Base-by-base conservation (phyloP, 169 alveolate genomes). In the Cyclospora cayetanensis region DNA sequence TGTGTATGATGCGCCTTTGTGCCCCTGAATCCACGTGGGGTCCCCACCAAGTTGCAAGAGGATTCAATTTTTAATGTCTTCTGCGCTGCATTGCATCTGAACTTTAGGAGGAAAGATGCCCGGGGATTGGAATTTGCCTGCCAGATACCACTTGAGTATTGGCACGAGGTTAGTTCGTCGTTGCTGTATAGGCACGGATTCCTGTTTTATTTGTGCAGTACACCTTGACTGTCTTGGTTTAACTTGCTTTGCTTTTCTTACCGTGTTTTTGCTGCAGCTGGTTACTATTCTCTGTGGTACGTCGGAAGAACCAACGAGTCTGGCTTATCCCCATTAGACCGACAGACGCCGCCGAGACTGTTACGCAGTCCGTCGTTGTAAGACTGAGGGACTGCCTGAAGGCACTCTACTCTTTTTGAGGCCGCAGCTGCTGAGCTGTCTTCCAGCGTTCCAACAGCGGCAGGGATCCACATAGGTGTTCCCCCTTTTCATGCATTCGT, bases 51-150 rank as follows among this genome's bases (percentile, higher is more conserved):
- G 25, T 12, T 22, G 20, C 60, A 15, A 12, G 27, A 31, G 27
- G 37, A n/a, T 60, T 60, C 3, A 9, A 0, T 15, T 60, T 60
- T 1, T 60, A 0, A 0, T 25, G 82, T 9, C 27, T 68, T 68
- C 29, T 1, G 52, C 5, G 12, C 18, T 68, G 35, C 9, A 50
- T 50, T 68, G 82, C 35, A 15, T 25, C 52, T 68, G n/a, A 42
- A 68, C 82, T 72, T 34, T 35, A 43, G 88, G 27, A 15, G 68
- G 50, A 79, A 53, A 46, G 88, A 79, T 31, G 88, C 88, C 5
- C 88, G 88, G 50, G 88, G 88, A 42, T 72, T 79, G 43, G 88
- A 79, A 55, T 50, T 79, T 50, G 53, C 88, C 34, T 79, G 88
- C 25, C 88, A 79, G 12, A 79, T 79, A 11, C 88, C 88, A 4